Percentiles rank a stretch among this genome's conserved stretches.
These are phyloP conservation scores for Globisporangium perplexum DNA, from an alignment of 352 stramenopile genomes.

Conservation along the genomic window DNA sequence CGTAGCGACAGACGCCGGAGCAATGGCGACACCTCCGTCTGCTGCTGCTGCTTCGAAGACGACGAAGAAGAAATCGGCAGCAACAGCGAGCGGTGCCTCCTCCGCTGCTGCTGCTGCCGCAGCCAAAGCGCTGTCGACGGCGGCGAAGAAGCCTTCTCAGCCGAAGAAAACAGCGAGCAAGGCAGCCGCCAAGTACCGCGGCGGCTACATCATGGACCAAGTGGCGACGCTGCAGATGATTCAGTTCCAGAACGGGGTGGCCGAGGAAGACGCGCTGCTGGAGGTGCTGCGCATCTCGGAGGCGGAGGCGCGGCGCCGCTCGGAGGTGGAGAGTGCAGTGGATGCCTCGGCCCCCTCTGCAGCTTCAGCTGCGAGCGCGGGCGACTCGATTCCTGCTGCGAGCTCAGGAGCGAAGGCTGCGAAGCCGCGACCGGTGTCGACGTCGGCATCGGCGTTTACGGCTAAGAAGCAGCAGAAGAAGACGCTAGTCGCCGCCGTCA, in stretches of 20 bases:
- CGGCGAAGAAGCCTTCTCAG: constrained; percentile 1
- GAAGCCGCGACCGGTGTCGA: neutral
- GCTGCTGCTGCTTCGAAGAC: neutral
- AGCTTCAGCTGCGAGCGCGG: too few species aligned
- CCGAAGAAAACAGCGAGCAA: neutral
- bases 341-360: neutral
- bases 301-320: constrained; percentile 9
- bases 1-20: neutral
- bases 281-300: constrained; percentile 63
- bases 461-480: neutral
- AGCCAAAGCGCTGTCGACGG: too few species aligned
- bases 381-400: neutral
- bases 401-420: neutral
- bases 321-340: neutral
- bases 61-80: neutral
- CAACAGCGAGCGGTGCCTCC: neutral
- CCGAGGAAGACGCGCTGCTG: constrained; percentile 62
- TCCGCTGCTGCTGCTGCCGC: neutral
- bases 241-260: constrained; percentile 65
- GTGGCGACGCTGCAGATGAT: constrained; percentile 36
- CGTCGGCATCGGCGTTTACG: neutral
- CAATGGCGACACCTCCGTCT: neutral
- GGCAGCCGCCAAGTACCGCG: constrained; percentile 3
- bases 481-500: neutral
- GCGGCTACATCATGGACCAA: constrained; percentile 25